Evolutionary conservation across 306 rosid species (phyloP).

Genomic region (Acacia crassicarpa): DNA sequence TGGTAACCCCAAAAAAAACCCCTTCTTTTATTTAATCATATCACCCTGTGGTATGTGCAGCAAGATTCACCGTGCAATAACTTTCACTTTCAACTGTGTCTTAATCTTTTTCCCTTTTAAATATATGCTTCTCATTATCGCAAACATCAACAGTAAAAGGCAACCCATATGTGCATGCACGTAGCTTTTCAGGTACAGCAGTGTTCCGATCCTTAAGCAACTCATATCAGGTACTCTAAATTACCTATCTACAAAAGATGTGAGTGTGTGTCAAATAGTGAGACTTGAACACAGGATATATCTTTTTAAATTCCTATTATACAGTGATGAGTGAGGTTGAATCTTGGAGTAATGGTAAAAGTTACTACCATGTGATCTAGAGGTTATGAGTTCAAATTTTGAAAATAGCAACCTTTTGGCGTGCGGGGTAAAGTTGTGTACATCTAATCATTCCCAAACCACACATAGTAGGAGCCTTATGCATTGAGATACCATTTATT

Average conservation of each 20-base stretch:
- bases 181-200: conserved; percentile 4
- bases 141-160: conserved; percentile 12
- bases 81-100: background rate
- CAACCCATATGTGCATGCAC: conserved; percentile 12
- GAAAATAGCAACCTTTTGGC: no score
- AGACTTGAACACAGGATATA: background rate
- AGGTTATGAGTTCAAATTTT: no score
- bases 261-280: background rate
- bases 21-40: background rate
- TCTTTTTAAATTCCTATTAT: background rate
- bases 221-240: background rate
- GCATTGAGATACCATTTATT: no score
- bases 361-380: no score
- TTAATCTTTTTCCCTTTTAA: background rate
- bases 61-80: background rate
- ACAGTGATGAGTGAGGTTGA: background rate
- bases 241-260: background rate
- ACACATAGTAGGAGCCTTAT: no score
- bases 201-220: background rate
- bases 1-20: background rate
- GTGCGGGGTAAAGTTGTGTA: no score
- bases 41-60: background rate
- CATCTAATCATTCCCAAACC: no score
- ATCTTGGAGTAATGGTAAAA: no score
- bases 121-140: background rate